phyloP scores from a whole-genome alignment of 2,329 filamentous ascomycete species.

The Colletotrichum tamarilloi region DNA sequence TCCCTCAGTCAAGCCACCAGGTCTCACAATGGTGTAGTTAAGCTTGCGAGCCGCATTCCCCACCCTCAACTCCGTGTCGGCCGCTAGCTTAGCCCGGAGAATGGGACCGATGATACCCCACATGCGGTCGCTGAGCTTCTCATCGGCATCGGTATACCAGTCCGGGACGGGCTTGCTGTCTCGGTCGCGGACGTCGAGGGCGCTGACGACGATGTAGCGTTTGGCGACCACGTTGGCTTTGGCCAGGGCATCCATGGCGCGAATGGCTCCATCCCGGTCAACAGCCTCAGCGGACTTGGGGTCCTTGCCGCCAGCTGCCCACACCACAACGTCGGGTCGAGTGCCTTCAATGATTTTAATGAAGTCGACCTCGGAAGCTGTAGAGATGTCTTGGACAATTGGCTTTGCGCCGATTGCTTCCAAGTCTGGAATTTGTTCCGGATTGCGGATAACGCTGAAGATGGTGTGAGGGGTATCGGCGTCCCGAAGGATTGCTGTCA shows the following conservation, averaged over 20 bases:
- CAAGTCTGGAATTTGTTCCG: conserved; percentile 48
- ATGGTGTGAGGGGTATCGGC: conserved; percentile 37
- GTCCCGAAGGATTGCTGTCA: conserved; percentile 38
- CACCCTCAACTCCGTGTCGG: conserved; percentile 51
- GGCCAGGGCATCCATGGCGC: conserved; percentile 56
- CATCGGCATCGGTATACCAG: conserved; percentile 55
- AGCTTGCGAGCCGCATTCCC: conserved; percentile 50
- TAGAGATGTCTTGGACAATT: conserved; percentile 55
- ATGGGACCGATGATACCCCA: conserved; percentile 53
- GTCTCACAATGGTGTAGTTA: conserved; percentile 58
- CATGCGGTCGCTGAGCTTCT: conserved; percentile 46
- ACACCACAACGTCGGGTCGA: conserved; percentile 46
- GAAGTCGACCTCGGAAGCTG: conserved; percentile 49
- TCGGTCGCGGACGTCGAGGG: conserved; percentile 55
- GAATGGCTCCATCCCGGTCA: conserved; percentile 57
- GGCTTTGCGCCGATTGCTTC: conserved; percentile 52
- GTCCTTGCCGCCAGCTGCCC: conserved; percentile 45
- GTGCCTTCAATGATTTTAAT: conserved; percentile 46
- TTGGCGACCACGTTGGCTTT: conserved; percentile 48
- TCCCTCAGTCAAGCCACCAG: conserved; percentile 52
- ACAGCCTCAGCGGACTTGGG: conserved; percentile 55
- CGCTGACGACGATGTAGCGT: conserved; percentile 58
- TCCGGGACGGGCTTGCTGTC: conserved; percentile 47
- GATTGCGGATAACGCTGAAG: conserved; percentile 43
- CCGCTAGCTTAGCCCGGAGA: conserved; percentile 54